These are phyloP conservation scores for Naganishia kalamii DNA, from an alignment of 768 basidiomycete species.

Conservation along the genomic window DNA sequence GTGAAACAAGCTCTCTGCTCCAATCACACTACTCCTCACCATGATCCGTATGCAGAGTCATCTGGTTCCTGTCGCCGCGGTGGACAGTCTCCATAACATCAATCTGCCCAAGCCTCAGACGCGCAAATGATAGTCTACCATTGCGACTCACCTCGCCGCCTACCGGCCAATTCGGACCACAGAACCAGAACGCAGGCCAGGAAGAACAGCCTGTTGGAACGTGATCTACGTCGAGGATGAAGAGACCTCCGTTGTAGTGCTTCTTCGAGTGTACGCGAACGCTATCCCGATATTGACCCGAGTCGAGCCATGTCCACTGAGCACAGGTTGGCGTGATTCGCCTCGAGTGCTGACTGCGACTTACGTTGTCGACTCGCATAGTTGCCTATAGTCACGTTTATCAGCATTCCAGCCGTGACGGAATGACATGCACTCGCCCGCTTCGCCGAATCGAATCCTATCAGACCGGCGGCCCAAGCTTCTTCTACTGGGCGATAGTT, in stretches of 20 bases:
- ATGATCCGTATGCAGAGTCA: conserved; percentile 13
- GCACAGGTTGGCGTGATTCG: not conserved
- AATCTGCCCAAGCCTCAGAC: not conserved
- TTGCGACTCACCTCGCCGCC: not conserved
- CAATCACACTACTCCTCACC: not conserved
- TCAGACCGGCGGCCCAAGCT: conserved; percentile 56
- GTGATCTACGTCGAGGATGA: conserved; percentile 64
- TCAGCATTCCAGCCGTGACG: not conserved
- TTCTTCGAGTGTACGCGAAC: conserved; percentile 65
- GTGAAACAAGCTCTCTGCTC: not conserved
- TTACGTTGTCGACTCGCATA: conserved; percentile 1
- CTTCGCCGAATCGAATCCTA: conserved; percentile 50
- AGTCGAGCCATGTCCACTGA: conserved; percentile 25
- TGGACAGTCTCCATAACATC: conserved; percentile 10
- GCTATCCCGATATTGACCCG: conserved; percentile 31
- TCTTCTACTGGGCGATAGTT: conserved; percentile 54
- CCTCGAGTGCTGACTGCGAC: not conserved
- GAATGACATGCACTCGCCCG: not conserved
- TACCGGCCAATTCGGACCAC: conserved; percentile 45
- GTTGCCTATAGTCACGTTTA: not conserved
- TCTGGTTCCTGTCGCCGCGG: not conserved
- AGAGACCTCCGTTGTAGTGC: conserved; percentile 60
- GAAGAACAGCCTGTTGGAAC: conserved; percentile 67
- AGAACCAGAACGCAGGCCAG: conserved; percentile 58
- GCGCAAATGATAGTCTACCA: not conserved